Percentiles rank a stretch among this genome's conserved stretches.
phyloP scores from a whole-genome alignment of 176 grass and related monocot species.

The Thalia dealbata region DNA sequence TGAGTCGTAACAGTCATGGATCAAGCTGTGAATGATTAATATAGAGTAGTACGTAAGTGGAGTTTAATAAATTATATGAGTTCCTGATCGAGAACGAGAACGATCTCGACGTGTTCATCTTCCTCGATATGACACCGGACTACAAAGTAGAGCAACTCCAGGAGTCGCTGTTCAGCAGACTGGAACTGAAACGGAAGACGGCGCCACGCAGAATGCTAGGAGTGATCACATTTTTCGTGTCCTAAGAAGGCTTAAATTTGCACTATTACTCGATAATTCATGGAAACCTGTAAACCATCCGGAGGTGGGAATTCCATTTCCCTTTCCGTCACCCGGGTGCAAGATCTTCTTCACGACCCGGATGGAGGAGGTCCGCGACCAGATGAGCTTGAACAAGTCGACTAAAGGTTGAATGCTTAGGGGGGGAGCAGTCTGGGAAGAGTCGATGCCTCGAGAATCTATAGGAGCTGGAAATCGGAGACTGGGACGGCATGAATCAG shows the following conservation, averaged over 20 bases:
- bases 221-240: constrained; percentile 5
- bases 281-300: constrained; percentile 73
- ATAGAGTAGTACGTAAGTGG: no score
- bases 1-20: no score
- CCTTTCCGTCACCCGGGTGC: constrained; percentile 46
- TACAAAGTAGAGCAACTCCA: constrained; percentile 44
- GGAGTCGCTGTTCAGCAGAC: constrained; percentile 45
- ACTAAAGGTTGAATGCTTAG: background rate
- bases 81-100: constrained; percentile 36
- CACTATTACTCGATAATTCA: constrained; percentile 59
- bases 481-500: constrained; percentile 16
- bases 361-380: constrained; percentile 67
- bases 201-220: constrained; percentile 24
- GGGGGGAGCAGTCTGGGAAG: constrained; percentile 12
- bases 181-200: constrained; percentile 58
- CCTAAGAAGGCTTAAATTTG: constrained; percentile 37
- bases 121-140: constrained; percentile 47
- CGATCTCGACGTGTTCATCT: constrained; percentile 54
- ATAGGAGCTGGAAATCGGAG: background rate
- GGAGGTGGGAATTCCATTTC: constrained; percentile 55
- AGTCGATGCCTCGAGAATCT: background rate
- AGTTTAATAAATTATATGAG: no score
- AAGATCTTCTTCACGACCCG: constrained; percentile 76
- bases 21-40: no score
- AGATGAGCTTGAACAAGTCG: constrained; percentile 9